Percentiles rank a stretch among this genome's conserved stretches.
phyloP scores from a whole-genome alignment of 78 protist species.

The Blattamonas nauphoetae region DNA sequence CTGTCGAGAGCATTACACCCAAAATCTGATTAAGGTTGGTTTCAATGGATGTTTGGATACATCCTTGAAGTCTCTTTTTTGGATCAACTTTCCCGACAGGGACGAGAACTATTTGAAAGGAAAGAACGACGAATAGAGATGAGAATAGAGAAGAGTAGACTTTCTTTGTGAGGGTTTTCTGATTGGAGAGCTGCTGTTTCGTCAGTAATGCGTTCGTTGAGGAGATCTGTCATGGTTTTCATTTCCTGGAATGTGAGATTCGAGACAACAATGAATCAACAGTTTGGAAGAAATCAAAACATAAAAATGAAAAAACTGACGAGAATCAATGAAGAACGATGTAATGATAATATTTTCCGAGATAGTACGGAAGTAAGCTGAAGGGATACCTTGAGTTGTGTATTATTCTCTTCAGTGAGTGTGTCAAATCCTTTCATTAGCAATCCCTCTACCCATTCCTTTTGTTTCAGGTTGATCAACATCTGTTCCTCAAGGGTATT shows the following conservation, averaged over 20 bases:
- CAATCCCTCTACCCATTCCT: slow-evolving; percentile 86
- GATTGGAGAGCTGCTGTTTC: slow-evolving; percentile 17
- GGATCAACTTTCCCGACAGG: slow-evolving; percentile 67
- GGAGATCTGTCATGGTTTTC: slow-evolving; percentile 54
- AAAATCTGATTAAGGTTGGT: slow-evolving; percentile 80
- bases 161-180: background rate
- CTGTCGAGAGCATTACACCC: slow-evolving; percentile 87
- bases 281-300: background rate
- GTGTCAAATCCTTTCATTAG: slow-evolving; percentile 47
- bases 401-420: slow-evolving; percentile 58
- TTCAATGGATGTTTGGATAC: slow-evolving; percentile 72
- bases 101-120: background rate
- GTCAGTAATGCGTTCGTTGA: slow-evolving; percentile 70
- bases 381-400: slow-evolving; percentile 35
- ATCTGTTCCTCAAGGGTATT: slow-evolving; percentile 92
- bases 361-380: slow-evolving; percentile 1
- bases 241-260: slow-evolving; percentile 42
- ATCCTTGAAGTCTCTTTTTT: slow-evolving; percentile 65
- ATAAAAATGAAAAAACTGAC: background rate
- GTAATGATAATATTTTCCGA: background rate
- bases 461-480: slow-evolving; percentile 81
- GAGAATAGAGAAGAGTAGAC: background rate
- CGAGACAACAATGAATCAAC: background rate
- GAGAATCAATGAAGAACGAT: background rate
- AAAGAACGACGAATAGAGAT: background rate